These are phyloP conservation scores for Kwoniella heveanensis DNA, from an alignment of 768 basidiomycete species.

Conservation along the genomic window DNA sequence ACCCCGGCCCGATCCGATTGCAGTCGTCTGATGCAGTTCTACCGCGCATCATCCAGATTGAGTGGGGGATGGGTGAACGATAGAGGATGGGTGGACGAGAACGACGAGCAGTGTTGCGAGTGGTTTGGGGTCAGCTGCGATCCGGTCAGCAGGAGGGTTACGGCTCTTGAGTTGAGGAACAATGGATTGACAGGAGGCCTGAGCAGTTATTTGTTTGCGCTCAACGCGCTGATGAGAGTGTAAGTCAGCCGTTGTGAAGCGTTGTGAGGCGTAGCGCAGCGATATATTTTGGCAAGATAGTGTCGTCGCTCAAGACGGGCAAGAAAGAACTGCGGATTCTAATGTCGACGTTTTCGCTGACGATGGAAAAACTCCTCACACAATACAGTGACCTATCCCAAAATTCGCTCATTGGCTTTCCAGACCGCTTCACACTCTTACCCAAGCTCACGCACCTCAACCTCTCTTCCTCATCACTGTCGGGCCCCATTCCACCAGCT, in stretches of 20 bases:
- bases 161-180: constrained; percentile 12
- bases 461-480: constrained; percentile 11
- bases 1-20: constrained; percentile 14
- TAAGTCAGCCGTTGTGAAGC: constrained; percentile 12
- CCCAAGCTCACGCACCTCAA: constrained; percentile 23
- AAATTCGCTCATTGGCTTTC: constrained; percentile 21
- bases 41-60: background rate
- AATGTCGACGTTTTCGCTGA: too few relatives aligned
- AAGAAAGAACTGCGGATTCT: too few relatives aligned
- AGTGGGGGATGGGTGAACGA: constrained; percentile 4
- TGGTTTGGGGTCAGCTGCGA: constrained; percentile 36
- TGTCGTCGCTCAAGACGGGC: too few relatives aligned
- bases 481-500: constrained; percentile 19
- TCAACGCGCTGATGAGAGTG: constrained; percentile 24
- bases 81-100: constrained; percentile 20
- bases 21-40: constrained; percentile 15
- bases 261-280: too few relatives aligned
- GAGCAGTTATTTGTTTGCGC: constrained; percentile 12
- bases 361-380: too few relatives aligned
- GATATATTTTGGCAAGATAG: too few relatives aligned
- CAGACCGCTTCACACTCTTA: constrained; percentile 24
- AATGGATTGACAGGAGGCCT: constrained; percentile 31
- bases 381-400: constrained; percentile 38
- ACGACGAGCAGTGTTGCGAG: constrained; percentile 23
- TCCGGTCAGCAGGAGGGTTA: constrained; percentile 15